Percentiles rank a stretch among this genome's conserved stretches.
These are phyloP conservation scores for Apiotrichum porosum DNA, from an alignment of 1,284 basidiomycete genomes.

Conservation along the genomic window DNA sequence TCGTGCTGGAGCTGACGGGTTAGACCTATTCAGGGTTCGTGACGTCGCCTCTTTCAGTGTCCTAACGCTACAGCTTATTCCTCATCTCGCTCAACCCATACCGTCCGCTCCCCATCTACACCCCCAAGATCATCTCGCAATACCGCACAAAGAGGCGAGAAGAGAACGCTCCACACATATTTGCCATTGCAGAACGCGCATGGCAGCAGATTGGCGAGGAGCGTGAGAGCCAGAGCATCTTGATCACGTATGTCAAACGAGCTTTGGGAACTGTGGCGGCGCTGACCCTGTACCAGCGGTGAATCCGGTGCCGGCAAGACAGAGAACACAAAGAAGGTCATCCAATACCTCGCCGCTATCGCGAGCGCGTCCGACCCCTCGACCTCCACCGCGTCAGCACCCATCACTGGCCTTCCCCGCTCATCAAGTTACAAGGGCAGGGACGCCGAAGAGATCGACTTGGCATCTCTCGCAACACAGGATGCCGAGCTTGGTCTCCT, in stretches of 20 bases:
- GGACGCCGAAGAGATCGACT: constrained; percentile 29
- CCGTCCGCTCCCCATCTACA: constrained; percentile 86
- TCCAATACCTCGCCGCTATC: constrained; percentile 97
- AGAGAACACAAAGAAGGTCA: constrained; percentile 99
- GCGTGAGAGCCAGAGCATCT: constrained; percentile 93
- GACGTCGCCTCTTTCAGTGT: constrained; percentile 1
- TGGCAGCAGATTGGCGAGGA: constrained; percentile 99
- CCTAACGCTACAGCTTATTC: constrained; percentile 54
- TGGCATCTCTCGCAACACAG: constrained; percentile 47
- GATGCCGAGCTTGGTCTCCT: constrained; percentile 74
- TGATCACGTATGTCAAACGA: constrained; percentile 75
- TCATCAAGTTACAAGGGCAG: constrained; percentile 47
- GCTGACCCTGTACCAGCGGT: constrained; percentile 57
- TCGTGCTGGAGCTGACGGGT: constrained; percentile 1
- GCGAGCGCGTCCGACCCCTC: constrained; percentile 65
- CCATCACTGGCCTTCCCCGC: constrained; percentile 38
- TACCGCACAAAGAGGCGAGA: constrained; percentile 88
- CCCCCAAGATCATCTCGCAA: constrained; percentile 83
- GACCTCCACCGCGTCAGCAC: constrained; percentile 47
- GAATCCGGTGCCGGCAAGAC: constrained; percentile 99
- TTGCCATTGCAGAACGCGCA: constrained; percentile 92
- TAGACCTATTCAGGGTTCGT: constrained; percentile 48
- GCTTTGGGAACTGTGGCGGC: neutral
- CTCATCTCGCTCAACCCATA: constrained; percentile 98
- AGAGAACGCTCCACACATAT: constrained; percentile 94